Evolutionary conservation across 345 rosid species (phyloP).

Genomic region (Melastoma malabathricum): DNA sequence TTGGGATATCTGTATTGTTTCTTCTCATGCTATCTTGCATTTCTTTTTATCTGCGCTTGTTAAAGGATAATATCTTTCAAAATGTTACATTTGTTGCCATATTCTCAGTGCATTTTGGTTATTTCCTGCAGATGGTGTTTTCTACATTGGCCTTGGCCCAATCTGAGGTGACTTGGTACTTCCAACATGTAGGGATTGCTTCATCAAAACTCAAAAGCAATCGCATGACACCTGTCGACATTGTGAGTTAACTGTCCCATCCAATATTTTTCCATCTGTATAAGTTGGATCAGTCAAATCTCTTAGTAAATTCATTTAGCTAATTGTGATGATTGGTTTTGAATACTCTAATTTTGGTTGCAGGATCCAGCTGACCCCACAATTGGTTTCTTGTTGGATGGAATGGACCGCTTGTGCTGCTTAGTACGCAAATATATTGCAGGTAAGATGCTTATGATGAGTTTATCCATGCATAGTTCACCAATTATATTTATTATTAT

Average conservation of each 20-base stretch:
- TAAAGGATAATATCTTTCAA: no score
- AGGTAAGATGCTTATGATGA: slow-evolving; percentile 29
- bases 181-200: slow-evolving; percentile 87
- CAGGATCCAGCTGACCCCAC: slow-evolving; percentile 99
- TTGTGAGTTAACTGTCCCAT: slow-evolving; percentile 33
- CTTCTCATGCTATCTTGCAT: not conserved
- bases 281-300: not conserved
- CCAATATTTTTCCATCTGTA: not conserved
- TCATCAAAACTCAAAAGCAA: slow-evolving; percentile 67
- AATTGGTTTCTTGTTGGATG: slow-evolving; percentile 87
- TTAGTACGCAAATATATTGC: slow-evolving; percentile 94
- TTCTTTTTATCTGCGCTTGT: no score
- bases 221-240: slow-evolving; percentile 63
- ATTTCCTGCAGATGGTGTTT: slow-evolving; percentile 72
- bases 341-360: slow-evolving; percentile 13
- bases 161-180: slow-evolving; percentile 93
- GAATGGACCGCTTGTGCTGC: slow-evolving; percentile 92
- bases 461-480: not conserved
- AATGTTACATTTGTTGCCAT: not conserved
- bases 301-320: not conserved
- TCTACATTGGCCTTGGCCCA: slow-evolving; percentile 94
- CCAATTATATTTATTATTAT: not conserved
- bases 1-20: not conserved
- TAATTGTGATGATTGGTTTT: slow-evolving; percentile 5
- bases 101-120: slow-evolving; percentile 1